Evolutionary conservation across 345 rosid species (phyloP), one percentile per base, ranked within the genome.

Genomic region (Eucalyptus sp.): DNA sequence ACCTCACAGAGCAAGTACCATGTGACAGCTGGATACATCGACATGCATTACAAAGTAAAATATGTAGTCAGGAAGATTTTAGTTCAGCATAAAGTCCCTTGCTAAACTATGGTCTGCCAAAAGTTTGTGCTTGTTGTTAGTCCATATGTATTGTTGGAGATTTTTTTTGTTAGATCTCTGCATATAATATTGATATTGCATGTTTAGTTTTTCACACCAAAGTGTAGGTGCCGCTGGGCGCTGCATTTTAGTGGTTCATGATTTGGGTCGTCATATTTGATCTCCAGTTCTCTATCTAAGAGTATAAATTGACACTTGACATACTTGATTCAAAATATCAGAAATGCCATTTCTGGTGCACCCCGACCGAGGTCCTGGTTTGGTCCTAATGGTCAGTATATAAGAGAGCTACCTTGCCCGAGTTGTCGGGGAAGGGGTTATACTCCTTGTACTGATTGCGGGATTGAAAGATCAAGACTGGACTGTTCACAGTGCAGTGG

Each of bases 401-500:
- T 95, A 86, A 93, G 94, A 91, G 99, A 97, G 95, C 97, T 97
- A 86, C 99, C 99, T 5, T 96, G 99, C 91, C 99, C 99, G 2
- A 95, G 94, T 91, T 97, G 99, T 89, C 94, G 99, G 85, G 99
- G 99, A 24, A 94, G 99, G 92, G 99, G 99, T 86, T 97, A 97
- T 89, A 94, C 98, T 86, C 96, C 96, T 18, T 97, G 99, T 90
- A 88, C 96, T 13, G 95, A 94, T 83, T 97, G 99, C 12, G 98
- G 99, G 31, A 95, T 96, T 56, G 98, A 97, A 92, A 93, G 99
- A 86, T 92, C 95, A 6, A 90, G 95, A 87, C 87, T 91, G 62
- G 97, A 96, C 90, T 97, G 99, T 90, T 90, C 93, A 48, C 95
- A 92, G 86, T 96, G 99, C 90, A 93, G 90, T 91, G 99, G 99